Evolutionary conservation across 306 rosid genomes (phyloP), one percentile per base, ranked within the genome.

Genomic region (Cicer cuneatum): DNA sequence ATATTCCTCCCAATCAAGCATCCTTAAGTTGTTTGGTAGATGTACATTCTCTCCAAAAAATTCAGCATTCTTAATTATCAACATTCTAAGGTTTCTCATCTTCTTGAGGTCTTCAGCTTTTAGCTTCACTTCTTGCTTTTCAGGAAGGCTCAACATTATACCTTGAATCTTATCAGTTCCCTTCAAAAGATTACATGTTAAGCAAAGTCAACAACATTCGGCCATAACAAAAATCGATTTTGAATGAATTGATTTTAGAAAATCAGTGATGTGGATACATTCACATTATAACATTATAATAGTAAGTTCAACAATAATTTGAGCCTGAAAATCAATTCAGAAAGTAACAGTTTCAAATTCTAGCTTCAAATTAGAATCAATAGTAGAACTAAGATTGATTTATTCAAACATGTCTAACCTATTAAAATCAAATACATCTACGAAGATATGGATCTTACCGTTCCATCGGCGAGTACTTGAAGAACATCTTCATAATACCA

Each of bases 1-100:
- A 41, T 81, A 81, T 7, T 75, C 81, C 61, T 62, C 41, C 84
- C 84, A 81, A 18, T 81, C 77, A 75, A 81, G 78, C 73, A 75
- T 2, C 38, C 84, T 69, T 63, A 81, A 18, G 24, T 40, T 76
- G 7, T 45, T 69, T 12, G 84, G 84, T 38, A 81, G 81, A 75
- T 51, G 45, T 10, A 40, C 16, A 18, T 10, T 61, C 16, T 62
- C 81, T 43, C 68, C 73, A 45, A 45, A 58, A 67, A 69, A 51
- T 29, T 63, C 54, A n/a, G 68, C 77, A 62, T 81, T 75, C 0
- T 73, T 43, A 61, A 81, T n/a, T 60, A 81, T 75, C 5, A 81
- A 80, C 65, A 81, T 61, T 69, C 69, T 52, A 35, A 81, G 84
- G 58, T 81, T 81, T 62, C 41, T 53, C 73, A 81, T 61, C 63